These are phyloP conservation scores for Begonia peltatifolia DNA, from an alignment of 306 rosid genomes.

Conservation along the genomic window DNA sequence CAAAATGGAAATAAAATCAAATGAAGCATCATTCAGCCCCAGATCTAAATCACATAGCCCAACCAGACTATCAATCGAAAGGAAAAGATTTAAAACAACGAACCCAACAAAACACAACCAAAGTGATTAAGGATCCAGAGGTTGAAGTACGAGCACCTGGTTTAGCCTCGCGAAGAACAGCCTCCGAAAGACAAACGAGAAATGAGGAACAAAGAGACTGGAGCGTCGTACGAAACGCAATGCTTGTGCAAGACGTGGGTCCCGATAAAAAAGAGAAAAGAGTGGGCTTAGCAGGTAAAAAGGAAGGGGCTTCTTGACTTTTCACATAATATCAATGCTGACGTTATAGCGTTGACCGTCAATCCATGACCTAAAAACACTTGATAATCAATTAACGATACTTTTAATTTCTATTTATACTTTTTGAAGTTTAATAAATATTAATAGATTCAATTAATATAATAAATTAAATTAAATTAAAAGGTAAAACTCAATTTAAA, in stretches of 20 bases:
- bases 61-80: too few relatives aligned
- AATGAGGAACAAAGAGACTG: neutral
- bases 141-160: neutral
- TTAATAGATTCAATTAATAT: too few relatives aligned
- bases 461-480: too few relatives aligned
- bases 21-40: too few relatives aligned
- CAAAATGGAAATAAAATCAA: too few relatives aligned
- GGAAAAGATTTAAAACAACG: too few relatives aligned
- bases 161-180: neutral
- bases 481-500: too few relatives aligned
- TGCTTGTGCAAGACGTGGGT: neutral
- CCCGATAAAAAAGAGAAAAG: neutral
- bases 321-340: neutral
- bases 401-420: too few relatives aligned
- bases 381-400: too few relatives aligned
- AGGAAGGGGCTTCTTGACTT: neutral
- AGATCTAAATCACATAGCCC: too few relatives aligned
- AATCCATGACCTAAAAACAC: neutral
- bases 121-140: neutral
- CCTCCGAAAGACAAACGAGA: neutral
- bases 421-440: too few relatives aligned
- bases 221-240: neutral
- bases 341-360: neutral
- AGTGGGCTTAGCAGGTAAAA: neutral
- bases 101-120: neutral